phyloP scores from a whole-genome alignment of 257 asterid species.

The Verbascum thapsus region DNA sequence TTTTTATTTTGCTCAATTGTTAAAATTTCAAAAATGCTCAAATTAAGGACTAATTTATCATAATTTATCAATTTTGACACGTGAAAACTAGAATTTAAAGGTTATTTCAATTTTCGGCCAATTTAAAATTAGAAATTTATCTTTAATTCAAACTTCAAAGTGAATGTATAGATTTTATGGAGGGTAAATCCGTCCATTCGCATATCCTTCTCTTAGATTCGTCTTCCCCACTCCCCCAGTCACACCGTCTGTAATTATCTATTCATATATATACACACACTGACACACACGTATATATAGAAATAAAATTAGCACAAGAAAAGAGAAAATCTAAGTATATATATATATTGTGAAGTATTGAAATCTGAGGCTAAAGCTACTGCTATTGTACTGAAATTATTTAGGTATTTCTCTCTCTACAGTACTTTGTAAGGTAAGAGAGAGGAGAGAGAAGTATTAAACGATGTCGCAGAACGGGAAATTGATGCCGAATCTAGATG shows the following conservation, averaged over 20 bases:
- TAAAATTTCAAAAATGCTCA: no score
- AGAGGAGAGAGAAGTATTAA: neutral
- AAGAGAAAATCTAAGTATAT: no score
- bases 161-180: no score
- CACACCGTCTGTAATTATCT: neutral
- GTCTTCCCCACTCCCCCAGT: no score
- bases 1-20: no score
- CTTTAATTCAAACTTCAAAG: neutral
- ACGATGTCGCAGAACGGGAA: constrained; percentile 52
- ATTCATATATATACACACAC: neutral
- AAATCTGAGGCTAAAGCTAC: constrained; percentile 16
- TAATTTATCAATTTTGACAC: no score
- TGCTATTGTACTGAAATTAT: neutral
- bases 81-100: no score
- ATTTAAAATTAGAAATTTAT: neutral
- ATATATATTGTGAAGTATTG: neutral
- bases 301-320: no score
- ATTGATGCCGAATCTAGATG: constrained; percentile 79
- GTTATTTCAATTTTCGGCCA: no score
- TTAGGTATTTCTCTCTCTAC: constrained; percentile 23
- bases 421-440: constrained; percentile 8
- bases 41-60: no score
- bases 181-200: no score
- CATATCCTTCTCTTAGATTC: no score
- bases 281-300: neutral